A percentile compares a stretch with the other conserved stretches of the same genome.
These are phyloP conservation scores for Boehmeria nivea DNA, from an alignment of 306 rosid species.

Conservation along the genomic window DNA sequence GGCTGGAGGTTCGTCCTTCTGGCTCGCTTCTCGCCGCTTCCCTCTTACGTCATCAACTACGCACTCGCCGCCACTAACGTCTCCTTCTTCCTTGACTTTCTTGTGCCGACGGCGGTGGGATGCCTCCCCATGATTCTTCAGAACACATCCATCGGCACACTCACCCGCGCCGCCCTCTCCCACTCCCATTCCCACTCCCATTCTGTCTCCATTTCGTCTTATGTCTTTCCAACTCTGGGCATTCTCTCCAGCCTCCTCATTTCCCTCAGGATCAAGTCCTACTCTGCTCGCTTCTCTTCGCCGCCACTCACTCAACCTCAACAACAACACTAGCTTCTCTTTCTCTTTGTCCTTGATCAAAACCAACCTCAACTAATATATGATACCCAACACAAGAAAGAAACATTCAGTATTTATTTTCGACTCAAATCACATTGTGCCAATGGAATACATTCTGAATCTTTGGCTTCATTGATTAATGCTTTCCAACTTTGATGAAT, in stretches of 20 bases:
- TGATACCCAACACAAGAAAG: too few relatives aligned
- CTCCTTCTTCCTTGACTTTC: constrained; percentile 68
- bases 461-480: too few relatives aligned
- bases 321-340: too few relatives aligned
- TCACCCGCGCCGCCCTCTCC: constrained; percentile 90
- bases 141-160: constrained; percentile 89
- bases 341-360: too few relatives aligned
- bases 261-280: constrained; percentile 77
- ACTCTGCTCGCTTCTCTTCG: constrained; percentile 43
- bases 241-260: constrained; percentile 71
- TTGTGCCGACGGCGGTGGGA: constrained; percentile 76
- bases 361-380: too few relatives aligned
- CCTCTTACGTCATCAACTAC: constrained; percentile 82
- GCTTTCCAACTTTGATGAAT: too few relatives aligned
- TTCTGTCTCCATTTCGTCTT: constrained; percentile 64
- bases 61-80: constrained; percentile 90
- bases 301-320: constrained; percentile 4
- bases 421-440: too few relatives aligned
- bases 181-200: constrained; percentile 58
- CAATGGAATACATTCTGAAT: too few relatives aligned
- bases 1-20: constrained; percentile 98
- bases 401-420: too few relatives aligned
- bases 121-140: constrained; percentile 94
- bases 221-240: constrained; percentile 68
- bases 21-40: constrained; percentile 94